Evolutionary conservation across 805 yeast species (phyloP), one percentile per base, ranked within the genome.

Genomic region (Brettanomyces custersianus): DNA sequence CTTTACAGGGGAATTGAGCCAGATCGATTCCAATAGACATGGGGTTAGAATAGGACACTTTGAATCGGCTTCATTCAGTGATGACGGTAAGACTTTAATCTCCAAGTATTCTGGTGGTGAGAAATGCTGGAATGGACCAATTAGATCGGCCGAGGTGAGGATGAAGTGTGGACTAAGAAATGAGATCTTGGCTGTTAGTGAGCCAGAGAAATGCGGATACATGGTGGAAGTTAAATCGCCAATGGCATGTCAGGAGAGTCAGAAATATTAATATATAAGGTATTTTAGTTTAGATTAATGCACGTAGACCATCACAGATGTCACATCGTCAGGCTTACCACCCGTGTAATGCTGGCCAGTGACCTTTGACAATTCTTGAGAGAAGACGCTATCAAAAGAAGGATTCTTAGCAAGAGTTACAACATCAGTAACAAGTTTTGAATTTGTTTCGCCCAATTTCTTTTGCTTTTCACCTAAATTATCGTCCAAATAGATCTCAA

Each of bases 271-370:
- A 21, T 4, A 12, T 26, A 26, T 18, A 13, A 25, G 16, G 20
- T 20, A 15, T 29, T 29, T 9, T 9, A 9, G 11, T 13, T 30
- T n/a, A 3, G 16, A 27, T 40, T 39, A 56, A 30, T 49, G 63
- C 22, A 83, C 86, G 49, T 74, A 70, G 30, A 86, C 77, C 49
- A 84, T 68, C 2, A 88, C 80, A 13, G 81, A 74, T 1, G 97
- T 86, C 26, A 92, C 81, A 58, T 90, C 98, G 60, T 90, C 98
- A 31, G 87, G 94, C 61, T 90, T 90, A 11, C 98, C 98, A 23
- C 98, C 97, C 40, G 75, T 65, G 51, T 83, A 82, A 29, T 67
- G 63, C 49, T 77, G 80, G 3, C 81, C 81, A 2, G 85, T 73
- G 34, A 80, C 54, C 45, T 74, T 65, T 9, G 79, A 66, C 38